Evolutionary conservation across 2,329 filamentous ascomycete genomes (phyloP), one percentile per base, ranked within the genome.

Genomic region (Plectosphaerella plurivora): DNA sequence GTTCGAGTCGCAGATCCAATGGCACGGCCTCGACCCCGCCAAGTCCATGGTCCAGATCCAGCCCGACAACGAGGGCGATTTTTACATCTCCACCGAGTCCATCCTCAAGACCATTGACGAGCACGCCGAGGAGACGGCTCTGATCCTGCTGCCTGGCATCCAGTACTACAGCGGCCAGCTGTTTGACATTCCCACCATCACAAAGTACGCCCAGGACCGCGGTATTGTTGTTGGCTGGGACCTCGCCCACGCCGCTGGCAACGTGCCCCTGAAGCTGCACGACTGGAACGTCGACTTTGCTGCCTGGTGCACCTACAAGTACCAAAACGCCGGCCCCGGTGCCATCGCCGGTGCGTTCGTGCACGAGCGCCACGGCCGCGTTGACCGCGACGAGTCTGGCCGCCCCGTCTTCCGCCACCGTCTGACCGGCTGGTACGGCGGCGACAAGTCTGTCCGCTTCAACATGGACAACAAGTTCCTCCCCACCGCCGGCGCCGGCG

Each of bases 271-370:
- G 25, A 67, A 75, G 47, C 73, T 93, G 24, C 88, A 92, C 65
- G 86, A 89, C 55, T 92, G 88, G 88, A 78, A 86, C 56, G 88
- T 91, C 28, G 89, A 92, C 66, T 92, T 92, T 62, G 88, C 89
- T 8, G 85, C 78, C 12, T 93, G 89, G 89, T 93, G 89, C 67
- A 89, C 83, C 39, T 93, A 92, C 74, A 93, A 93, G 68, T 93
- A 92, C 68, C 76, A 91, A 60, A 92, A 91, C 63, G 82, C 83
- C 35, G 88, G 89, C 0, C 88, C 89, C 0, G 89, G 89, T 3
- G 77, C 82, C 4, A 91, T 91, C 55, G 87, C 81, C 4, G 88
- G 84, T 0, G 71, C 86, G 0, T 93, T 89, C 60, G 84, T 93
- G 10, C 88, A 92, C 64, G 80, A 87, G 59, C 74, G 71, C 24